A percentile compares a stretch with the other conserved stretches of the same genome.
phyloP scores from a whole-genome alignment of 371 early-diverging fungal genomes.

The Sporodiniella umbellata region DNA sequence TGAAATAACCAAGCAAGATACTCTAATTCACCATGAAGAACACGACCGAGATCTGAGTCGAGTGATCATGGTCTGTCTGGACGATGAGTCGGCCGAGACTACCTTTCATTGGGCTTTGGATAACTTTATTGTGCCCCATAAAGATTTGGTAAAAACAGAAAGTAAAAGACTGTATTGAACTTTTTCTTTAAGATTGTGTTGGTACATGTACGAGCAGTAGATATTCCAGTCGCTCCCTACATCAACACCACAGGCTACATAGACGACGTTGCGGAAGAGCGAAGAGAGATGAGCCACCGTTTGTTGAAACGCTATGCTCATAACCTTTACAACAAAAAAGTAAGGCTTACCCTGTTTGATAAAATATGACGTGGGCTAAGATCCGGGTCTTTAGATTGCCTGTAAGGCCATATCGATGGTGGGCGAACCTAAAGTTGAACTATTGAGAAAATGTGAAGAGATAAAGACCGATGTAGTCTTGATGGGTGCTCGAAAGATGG shows the following conservation, averaged over 20 bases:
- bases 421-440: slow-evolving; percentile 55
- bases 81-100: slow-evolving; percentile 32
- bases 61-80: slow-evolving; percentile 34
- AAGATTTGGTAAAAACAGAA: slow-evolving; percentile 31
- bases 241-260: slow-evolving; percentile 34
- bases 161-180: neutral
- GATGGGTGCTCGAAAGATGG: slow-evolving; percentile 59
- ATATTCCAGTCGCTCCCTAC: slow-evolving; percentile 40
- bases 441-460: slow-evolving; percentile 51
- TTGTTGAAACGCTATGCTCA: slow-evolving; percentile 33
- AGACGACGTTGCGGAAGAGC: slow-evolving; percentile 34
- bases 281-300: slow-evolving; percentile 38
- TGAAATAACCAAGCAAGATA: slow-evolving; percentile 9
- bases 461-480: slow-evolving; percentile 54
- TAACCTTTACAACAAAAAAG: slow-evolving; percentile 26
- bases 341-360: neutral
- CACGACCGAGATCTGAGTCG: slow-evolving; percentile 20
- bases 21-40: slow-evolving; percentile 7
- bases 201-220: slow-evolving; percentile 35
- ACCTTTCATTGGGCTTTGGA: slow-evolving; percentile 50
- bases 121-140: slow-evolving; percentile 36
- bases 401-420: slow-evolving; percentile 60
- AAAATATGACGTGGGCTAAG: neutral
- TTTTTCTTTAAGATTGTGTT: slow-evolving; percentile 20
- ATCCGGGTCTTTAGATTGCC: slow-evolving; percentile 35